Evolutionary conservation across 305 asterid species (phyloP).

Genomic region (Salvia sclarea): DNA sequence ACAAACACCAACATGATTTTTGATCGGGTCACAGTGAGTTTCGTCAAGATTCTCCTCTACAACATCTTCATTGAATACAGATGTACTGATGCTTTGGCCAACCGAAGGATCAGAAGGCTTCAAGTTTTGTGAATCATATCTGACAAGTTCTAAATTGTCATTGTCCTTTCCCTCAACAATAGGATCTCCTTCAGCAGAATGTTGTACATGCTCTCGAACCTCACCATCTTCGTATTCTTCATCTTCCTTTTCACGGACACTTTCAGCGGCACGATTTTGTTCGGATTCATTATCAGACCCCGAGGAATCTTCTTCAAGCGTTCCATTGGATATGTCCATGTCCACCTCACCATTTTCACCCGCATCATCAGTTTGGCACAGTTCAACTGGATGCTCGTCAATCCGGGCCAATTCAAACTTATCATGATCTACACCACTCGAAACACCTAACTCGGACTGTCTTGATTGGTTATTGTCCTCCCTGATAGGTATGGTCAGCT

Average conservation of each 20-base stretch:
- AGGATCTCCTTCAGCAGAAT: conserved; percentile 37
- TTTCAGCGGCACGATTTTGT: conserved; percentile 41
- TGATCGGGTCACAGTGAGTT: conserved; percentile 30
- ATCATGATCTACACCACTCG: conserved; percentile 38
- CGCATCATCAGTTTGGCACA: conserved; percentile 37
- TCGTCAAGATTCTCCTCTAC: conserved; percentile 35
- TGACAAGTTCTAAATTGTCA: conserved; percentile 31
- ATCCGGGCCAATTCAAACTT: conserved; percentile 30
- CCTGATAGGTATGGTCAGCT: conserved; percentile 31
- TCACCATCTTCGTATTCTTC: conserved; percentile 92
- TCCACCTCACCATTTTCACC: conserved; percentile 51
- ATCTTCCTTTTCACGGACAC: conserved; percentile 48
- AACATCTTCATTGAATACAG: conserved; percentile 36
- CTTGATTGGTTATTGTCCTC: conserved; percentile 34
- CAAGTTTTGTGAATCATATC: conserved; percentile 30
- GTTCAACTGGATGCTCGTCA: conserved; percentile 37
- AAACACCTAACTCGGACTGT: conserved; percentile 35
- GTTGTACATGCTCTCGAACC: conserved; percentile 58
- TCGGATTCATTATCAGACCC: conserved; percentile 61
- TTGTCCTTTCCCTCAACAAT: conserved; percentile 34
- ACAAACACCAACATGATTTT: conserved; percentile 34
- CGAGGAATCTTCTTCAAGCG: conserved; percentile 50
- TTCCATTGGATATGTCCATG: conserved; percentile 43
- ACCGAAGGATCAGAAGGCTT: conserved; percentile 36
- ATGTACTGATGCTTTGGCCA: conserved; percentile 26